Base-by-base conservation (phyloP, 2,329 filamentous ascomycete species). In the Xylariaceae sp. region DNA sequence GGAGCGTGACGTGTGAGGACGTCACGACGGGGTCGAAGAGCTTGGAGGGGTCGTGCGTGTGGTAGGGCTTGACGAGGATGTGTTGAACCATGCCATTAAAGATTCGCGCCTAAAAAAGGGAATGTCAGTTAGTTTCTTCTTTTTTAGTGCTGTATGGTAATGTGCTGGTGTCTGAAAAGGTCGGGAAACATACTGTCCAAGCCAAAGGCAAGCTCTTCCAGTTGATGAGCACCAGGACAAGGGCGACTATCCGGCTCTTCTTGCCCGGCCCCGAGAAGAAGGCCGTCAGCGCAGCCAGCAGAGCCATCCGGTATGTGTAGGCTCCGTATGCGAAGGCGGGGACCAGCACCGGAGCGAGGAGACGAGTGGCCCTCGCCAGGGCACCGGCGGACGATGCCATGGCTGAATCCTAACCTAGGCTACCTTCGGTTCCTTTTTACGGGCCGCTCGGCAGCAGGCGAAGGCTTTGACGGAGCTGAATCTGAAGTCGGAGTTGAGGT, bases 1-100 rank as follows among this genome's bases (percentile, higher is more conserved):
- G 76, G 43, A 86, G 68, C 1, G 86, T 79, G 12, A 85, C 79
- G 60, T 82, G 80, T 6, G 84, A 80, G 32, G 74, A 71, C 14
- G 83, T 81, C 47, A 87, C 81, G 41, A 86, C 69, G 38, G 86
- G 83, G 39, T 82, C 78, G 71, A 92, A 93, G 54, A 93, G 78
- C 33, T 84, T 79, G 49, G 81, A 74, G 2, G 82, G 77, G 37
- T 72, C 70, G 50, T 78, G 74, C 19, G 65, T 65, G 48, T 69
- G 70, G 44, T 69, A 66, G 37, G 72, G 71, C 52, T 72, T 74
- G 46, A 76, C 60, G 46, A 77, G 64, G 53, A 76, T 65, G 61
- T 83, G 80, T 50, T 68, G 67, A 55, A 77, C 59, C 61, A 82
- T 75, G 55, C 75, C 69, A 58, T 78, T 77, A 63, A 79, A 73